Evolutionary conservation across 2,329 filamentous ascomycete genomes (phyloP), one percentile per base, ranked within the genome.

Genomic region (Escovopsis sp.): DNA sequence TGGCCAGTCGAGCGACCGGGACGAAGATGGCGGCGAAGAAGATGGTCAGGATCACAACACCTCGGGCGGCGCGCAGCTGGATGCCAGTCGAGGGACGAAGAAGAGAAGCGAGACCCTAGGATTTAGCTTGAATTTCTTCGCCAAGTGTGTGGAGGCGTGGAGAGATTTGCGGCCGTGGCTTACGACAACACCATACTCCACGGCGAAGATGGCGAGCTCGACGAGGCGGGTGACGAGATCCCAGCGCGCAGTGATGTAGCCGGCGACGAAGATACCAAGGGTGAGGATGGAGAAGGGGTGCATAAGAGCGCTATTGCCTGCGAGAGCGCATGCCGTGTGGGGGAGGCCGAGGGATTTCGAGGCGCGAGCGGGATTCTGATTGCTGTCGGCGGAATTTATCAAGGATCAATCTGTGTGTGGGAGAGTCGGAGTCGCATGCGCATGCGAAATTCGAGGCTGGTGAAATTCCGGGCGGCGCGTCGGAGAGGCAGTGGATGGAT

Each of bases 201-300:
- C 95, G 53, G 93, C 91, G 63, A 96, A 98, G 51, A 94, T 83
- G 53, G 86, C 84, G 56, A 98, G 78, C 67, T 98, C 89, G 81
- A 95, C 94, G 56, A 96, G 75, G 57, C 88, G 82, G 55, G 89
- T 95, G 53, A 95, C 87, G 49, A 98, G 80, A 67, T 96, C 91
- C 88, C 91, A 98, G 72, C 91, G 84, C 60, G 91, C 91, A 67
- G 91, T 98, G 64, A 89, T 96, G 74, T 98, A 98, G 65, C 91
- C 91, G 69, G 91, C 89, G 74, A 96, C 83, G 72, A 98, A 98
- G 70, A 98, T 95, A 68, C 84, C 87, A 68, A 94, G 80, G 58
- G 88, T 94, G 65, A 95, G 77, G 63, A 89, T 72, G 50, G 89
- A 96, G 71, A 96, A 95, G 59, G 88, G 86, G 86, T 95, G 88